Evolutionary conservation across 1,284 basidiomycete species (phyloP), one percentile per base, ranked within the genome.

Genomic region (Thelephora terrestris): DNA sequence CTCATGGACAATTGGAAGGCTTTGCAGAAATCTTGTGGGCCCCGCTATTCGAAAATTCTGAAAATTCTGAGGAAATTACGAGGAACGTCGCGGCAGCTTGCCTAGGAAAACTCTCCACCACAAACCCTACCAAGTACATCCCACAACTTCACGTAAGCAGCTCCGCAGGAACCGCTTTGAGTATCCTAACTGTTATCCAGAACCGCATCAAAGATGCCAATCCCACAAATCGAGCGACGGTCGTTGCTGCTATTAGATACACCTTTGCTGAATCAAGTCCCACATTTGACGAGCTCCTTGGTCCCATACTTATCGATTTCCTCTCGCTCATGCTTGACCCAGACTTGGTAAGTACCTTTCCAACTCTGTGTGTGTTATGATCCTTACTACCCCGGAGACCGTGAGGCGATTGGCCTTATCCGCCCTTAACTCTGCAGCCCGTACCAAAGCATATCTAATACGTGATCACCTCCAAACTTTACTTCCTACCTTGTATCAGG

Each of bases 11-110:
- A 61, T 70, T 98, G 20, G 88, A 91, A 55, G 74, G 75, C 21
- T 79, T 96, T 32, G 91, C 93, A 2, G 90, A 95, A 48, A 68
- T 78, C 17, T 77, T 98, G 10, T 99, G 96, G 96, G 74, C 74
- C 3, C 92, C 94, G 0, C 74, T 95, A 16, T 94, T 96, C 63
- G 80, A 87, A 59, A 84, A 88, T 62, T 88, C 88, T 12, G 78
- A 85, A 52, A 82, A 79, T 52, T 78, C 88, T 14, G 92, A 96
- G 56, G 95, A 98, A 64, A 89, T 86, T 3, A 87, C 91, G 3
- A 74, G 94, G 48, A 97, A 95, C 62, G 90, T 98, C 50, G 91
- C 92, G 29, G 93, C 95, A 42, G 94, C 96, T 18, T 99, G 95
- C 63, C 76, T 99, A 17, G 96, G 95, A 43, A 94, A 97, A 64